Evolutionary conservation across 2,329 filamentous ascomycete genomes (phyloP), one percentile per base, ranked within the genome.

Genomic region (Fusarium sp.): DNA sequence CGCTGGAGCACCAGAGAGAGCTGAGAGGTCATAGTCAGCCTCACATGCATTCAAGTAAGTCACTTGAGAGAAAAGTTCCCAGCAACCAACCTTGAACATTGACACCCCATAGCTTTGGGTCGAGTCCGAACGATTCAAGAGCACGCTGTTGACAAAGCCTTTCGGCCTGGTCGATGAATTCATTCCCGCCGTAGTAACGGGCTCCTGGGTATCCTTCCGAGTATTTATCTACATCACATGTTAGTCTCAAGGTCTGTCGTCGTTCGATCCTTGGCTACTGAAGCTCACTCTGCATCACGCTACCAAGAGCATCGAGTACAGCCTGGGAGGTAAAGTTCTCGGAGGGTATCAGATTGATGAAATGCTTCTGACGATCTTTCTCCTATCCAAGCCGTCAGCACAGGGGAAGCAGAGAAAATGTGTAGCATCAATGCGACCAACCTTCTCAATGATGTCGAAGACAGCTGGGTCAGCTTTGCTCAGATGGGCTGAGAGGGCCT

Each of bases 171-270:
- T 98, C 95, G 79, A 98, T 98, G 83, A 95, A 95, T 84, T 98
- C 93, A 82, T 98, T 98, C 73, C 95, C 95, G 60, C 95, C 95
- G 81, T 98, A 98, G 86, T 98, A 98, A 80, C 95, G 89, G 69
- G 95, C 95, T 63, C 96, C 96, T 36, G 95, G 96, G 79, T 99
- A 99, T 57, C 96, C 96, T 83, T 99, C 96, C 1, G 96, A 98
- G 85, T 99, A 99, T 83, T 99, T 98, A 85, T 98, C 93, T 93
- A 79, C 24, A 22, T n/a, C 28, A 30, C 12, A 36, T 15, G 26
- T 70, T 59, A 68, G 61, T 24, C 24, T 36, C 24, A 26, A 22
- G 7, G 15, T 28, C 35, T 55, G 55, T 44, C 28, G 28, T 53
- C 14, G 48, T 35, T 58, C 20, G 31, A 28, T 50, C 57, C 55